Conservation (phyloP, 176 grass and related monocot genomes). For the Rhynchospora breviuscula region DNA sequence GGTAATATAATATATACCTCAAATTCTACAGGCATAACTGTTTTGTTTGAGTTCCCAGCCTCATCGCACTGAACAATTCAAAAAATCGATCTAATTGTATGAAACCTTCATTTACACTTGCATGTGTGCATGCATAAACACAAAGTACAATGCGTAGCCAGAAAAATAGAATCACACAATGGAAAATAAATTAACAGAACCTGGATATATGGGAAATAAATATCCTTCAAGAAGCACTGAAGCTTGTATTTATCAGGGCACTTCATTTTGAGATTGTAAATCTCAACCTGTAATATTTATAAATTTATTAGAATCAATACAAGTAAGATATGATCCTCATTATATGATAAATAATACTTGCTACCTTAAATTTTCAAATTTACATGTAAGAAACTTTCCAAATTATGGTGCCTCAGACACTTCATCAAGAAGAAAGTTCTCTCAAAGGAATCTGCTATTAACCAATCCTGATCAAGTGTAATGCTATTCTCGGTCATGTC, state of each 20-base stretch:
- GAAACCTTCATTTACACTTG: background rate
- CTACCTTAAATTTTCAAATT: background rate
- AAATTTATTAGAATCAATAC: background rate
- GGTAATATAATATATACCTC: conserved; percentile 7
- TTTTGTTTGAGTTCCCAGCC: conserved; percentile 22
- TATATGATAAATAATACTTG: background rate
- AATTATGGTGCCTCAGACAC: background rate
- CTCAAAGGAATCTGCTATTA: background rate
- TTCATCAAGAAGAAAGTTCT: background rate
- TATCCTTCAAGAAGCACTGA: conserved; percentile 49
- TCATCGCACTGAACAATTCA: conserved; percentile 33
- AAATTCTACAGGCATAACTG: conserved; percentile 37
- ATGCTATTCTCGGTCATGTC: background rate
- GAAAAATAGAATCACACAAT: background rate
- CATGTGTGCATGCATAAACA: background rate
- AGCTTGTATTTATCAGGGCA: conserved; percentile 25
- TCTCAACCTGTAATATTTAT: conserved; percentile 39
- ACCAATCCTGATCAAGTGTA: background rate
- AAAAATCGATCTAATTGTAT: conserved; percentile 24
- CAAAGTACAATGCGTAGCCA: background rate
- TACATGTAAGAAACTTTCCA: background rate
- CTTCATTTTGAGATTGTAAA: conserved; percentile 25
- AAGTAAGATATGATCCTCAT: background rate
- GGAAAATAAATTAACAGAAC: conserved; percentile 17
- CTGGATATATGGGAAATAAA: conserved; percentile 64